Conservation (phyloP, 768 basidiomycete species). For the Cystoderma amianthinum region DNA sequence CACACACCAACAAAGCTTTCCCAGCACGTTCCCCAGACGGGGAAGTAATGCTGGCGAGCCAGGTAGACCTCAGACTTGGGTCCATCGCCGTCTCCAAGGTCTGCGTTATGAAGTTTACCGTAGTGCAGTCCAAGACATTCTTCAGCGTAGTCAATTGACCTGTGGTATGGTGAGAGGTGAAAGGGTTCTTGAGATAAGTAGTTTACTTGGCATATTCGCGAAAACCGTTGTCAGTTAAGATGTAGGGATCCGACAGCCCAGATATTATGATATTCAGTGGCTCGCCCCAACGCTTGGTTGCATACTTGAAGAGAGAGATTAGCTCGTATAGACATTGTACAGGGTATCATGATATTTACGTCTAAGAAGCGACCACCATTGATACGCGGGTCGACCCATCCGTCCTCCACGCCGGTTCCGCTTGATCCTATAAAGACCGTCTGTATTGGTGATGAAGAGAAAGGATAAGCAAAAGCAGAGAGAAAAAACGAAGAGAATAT, state of each 20-base stretch:
- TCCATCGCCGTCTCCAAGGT: conserved; percentile 80
- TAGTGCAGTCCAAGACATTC: conserved; percentile 80
- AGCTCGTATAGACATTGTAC: conserved; percentile 1
- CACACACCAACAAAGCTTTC: conserved; percentile 65
- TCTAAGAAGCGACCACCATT: conserved; percentile 74
- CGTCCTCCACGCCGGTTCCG: conserved; percentile 10
- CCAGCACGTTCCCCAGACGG: conserved; percentile 83
- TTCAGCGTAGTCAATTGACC: conserved; percentile 75
- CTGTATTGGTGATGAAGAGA: conserved; percentile 7
- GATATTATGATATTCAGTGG: conserved; percentile 83
- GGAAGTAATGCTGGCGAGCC: conserved; percentile 72
- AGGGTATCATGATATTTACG: conserved; percentile 26
- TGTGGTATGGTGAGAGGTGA: conserved; percentile 14
- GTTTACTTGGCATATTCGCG: conserved; percentile 60
- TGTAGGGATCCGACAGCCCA: conserved; percentile 68
- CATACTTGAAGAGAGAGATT: conserved; percentile 38
- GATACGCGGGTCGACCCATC: conserved; percentile 62
- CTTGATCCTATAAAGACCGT: conserved; percentile 5
- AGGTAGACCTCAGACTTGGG: conserved; percentile 63
- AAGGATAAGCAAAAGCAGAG: conserved; percentile 10
- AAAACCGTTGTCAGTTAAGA: conserved; percentile 72
- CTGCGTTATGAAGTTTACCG: conserved; percentile 69
- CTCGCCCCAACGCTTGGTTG: conserved; percentile 61
- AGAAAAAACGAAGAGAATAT: conserved; percentile 11
- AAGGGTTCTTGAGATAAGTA: not conserved